Evolutionary conservation across 2,329 filamentous ascomycete genomes (phyloP).

Genomic region (Pseudogymnoascus sp.): DNA sequence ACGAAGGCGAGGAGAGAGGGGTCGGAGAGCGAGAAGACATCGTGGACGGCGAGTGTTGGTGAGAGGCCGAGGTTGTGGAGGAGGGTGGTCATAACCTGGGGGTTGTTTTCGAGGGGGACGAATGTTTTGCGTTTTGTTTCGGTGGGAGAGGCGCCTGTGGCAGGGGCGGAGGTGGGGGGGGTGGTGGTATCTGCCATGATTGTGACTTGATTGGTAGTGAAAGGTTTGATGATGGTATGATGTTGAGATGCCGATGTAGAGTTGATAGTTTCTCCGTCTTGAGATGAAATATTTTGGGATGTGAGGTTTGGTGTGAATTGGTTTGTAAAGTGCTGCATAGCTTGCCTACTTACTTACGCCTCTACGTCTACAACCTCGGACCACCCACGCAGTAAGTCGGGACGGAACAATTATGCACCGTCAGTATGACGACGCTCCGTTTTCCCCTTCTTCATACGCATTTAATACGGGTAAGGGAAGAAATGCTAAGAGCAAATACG

Average conservation of each 20-base stretch:
- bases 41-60: slow-evolving; percentile 64
- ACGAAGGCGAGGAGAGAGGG: slow-evolving; percentile 76
- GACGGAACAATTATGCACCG: too few relatives aligned
- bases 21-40: slow-evolving; percentile 87
- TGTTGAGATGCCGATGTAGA: not conserved
- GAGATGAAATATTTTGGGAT: not conserved
- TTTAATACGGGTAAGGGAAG: too few relatives aligned
- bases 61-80: slow-evolving; percentile 78
- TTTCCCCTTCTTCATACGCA: too few relatives aligned
- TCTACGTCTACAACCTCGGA: too few relatives aligned
- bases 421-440: too few relatives aligned
- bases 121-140: not conserved
- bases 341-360: too few relatives aligned
- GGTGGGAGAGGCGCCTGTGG: not conserved
- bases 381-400: too few relatives aligned
- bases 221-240: not conserved
- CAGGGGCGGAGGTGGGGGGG: not conserved
- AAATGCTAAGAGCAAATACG: too few relatives aligned
- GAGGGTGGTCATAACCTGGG: slow-evolving; percentile 76
- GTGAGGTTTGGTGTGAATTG: not conserved
- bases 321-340: too few relatives aligned
- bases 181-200: not conserved
- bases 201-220: not conserved
- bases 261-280: not conserved
- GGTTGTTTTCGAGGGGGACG: slow-evolving; percentile 45